A percentile compares a stretch with the other conserved stretches of the same genome.
Conservation (phyloP, 2,329 filamentous ascomycete species). For the Penicillium sp. region DNA sequence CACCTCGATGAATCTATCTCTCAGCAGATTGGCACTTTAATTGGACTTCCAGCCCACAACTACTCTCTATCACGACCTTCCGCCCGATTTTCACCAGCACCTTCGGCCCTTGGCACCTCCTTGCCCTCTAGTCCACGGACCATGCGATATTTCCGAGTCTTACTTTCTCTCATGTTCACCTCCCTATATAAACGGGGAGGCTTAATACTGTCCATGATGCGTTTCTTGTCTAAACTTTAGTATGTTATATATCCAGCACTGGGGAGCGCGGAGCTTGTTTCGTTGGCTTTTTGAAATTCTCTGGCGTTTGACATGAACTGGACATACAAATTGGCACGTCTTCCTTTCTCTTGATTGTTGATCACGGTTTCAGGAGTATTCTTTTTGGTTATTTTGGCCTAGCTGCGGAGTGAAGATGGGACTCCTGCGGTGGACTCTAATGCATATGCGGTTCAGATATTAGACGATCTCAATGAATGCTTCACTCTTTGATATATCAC, state of each 20-base stretch:
- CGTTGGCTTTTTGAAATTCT: background rate
- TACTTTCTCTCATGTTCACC: background rate
- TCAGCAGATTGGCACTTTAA: background rate
- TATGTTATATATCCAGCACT: slow-evolving; percentile 23
- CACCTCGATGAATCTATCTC: slow-evolving; percentile 28
- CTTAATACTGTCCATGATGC: slow-evolving; percentile 13
- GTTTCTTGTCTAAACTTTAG: slow-evolving; percentile 11
- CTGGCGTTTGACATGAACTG: slow-evolving; percentile 8
- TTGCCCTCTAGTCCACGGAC: background rate
- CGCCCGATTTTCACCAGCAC: background rate
- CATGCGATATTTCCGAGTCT: background rate
- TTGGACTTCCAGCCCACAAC: background rate
- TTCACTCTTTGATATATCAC: too few species aligned
- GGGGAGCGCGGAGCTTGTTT: slow-evolving; percentile 19
- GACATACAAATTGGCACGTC: slow-evolving; percentile 24
- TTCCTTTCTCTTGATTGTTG: slow-evolving; percentile 5
- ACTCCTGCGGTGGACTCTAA: background rate
- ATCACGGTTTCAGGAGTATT: slow-evolving; percentile 22
- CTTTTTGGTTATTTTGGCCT: background rate
- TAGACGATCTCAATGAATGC: background rate
- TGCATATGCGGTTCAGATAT: background rate
- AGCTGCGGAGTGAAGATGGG: background rate
- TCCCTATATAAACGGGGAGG: slow-evolving; percentile 3
- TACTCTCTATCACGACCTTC: background rate
- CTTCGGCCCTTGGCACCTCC: background rate